These are phyloP conservation scores for Periconia digitata DNA, from an alignment of 2,329 filamentous ascomycete species.

Conservation along the genomic window DNA sequence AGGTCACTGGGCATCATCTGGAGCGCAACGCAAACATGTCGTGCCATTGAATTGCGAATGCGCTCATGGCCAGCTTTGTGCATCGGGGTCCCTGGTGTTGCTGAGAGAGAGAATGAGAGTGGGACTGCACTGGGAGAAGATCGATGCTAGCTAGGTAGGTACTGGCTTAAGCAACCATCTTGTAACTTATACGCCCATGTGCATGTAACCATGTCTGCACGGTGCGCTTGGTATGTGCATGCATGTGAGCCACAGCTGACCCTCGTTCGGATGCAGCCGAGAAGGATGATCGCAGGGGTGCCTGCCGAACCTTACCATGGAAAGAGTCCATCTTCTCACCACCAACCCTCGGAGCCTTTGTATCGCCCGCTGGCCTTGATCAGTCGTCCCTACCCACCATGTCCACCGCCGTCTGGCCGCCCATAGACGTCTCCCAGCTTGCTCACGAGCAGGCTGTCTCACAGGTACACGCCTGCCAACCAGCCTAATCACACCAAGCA, in stretches of 20 bases:
- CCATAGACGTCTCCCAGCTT: conserved; percentile 54
- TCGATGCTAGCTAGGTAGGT: not conserved
- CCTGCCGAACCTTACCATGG: not conserved
- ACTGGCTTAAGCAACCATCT: not conserved
- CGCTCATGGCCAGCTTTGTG: too few relatives aligned
- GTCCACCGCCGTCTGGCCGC: conserved; percentile 65
- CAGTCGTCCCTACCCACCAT: conserved; percentile 42
- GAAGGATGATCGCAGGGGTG: not conserved
- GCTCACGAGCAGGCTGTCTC: conserved; percentile 56
- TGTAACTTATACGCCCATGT: not conserved
- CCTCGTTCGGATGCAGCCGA: not conserved
- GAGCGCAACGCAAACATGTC: not conserved
- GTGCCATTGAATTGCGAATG: not conserved
- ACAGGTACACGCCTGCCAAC: conserved; percentile 40
- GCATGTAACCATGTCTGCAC: not conserved
- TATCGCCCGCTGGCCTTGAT: too few relatives aligned
- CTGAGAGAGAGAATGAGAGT: too few relatives aligned
- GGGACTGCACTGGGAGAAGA: too few relatives aligned
- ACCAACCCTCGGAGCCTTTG: too few relatives aligned
- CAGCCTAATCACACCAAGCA: not conserved
- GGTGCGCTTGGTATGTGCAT: not conserved
- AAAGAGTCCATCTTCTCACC: not conserved
- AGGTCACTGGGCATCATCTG: conserved; percentile 1
- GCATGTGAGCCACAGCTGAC: not conserved
- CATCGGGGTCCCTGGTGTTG: too few relatives aligned